Base-by-base conservation (phyloP, 768 basidiomycete species). In the Chlorophyllum brunneum region DNA sequence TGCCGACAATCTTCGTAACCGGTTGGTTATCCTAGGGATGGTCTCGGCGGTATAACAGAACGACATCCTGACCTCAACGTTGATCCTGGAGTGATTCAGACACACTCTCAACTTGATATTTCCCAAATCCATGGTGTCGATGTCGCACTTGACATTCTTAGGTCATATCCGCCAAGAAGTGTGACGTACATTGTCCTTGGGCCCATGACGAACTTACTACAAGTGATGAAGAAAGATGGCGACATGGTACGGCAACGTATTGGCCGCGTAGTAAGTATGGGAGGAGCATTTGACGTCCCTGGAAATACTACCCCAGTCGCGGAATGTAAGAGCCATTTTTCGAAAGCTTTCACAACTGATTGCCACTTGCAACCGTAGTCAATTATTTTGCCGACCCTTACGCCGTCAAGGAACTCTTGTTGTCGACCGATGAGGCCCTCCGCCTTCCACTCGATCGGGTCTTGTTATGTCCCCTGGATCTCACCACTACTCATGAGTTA, bases 221-320 rank as follows among this genome's bases (percentile, higher is more conserved):
- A 72, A 29, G 72, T 88, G 54, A 70, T 89, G 64, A 77, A 75
- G 5, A 59, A 71, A 37, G 77, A 90, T 57, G 74, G 78, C 8
- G 63, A 70, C 30, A 69, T 77, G 9, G 71, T 93, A 26, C 67
- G 68, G 6, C 67, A 77, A 10, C 79, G 80, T 37, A 78, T 92
- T 24, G 89, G 84, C 4, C 77, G 84, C n/a, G 70, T 98, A 6
- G 69, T 94, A 18, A 85, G 83, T 64, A 95, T 98, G 92, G 94
- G 94, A n/a, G 94, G 92, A 11, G 88, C 92, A 2, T 65, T 98
- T 20, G 92, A 95, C 57, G 88, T 92, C 27, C 92, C 94, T 0
- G 94, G 94, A 2, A 98, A 95, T 59, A 87, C 85, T 0, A 81
- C 76, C 22, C 82, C 92, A 6, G 75, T 80, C 2, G 87, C 92